phyloP scores from a whole-genome alignment of 495 filamentous ascomycete genomes.

The Neurospora sp. region DNA sequence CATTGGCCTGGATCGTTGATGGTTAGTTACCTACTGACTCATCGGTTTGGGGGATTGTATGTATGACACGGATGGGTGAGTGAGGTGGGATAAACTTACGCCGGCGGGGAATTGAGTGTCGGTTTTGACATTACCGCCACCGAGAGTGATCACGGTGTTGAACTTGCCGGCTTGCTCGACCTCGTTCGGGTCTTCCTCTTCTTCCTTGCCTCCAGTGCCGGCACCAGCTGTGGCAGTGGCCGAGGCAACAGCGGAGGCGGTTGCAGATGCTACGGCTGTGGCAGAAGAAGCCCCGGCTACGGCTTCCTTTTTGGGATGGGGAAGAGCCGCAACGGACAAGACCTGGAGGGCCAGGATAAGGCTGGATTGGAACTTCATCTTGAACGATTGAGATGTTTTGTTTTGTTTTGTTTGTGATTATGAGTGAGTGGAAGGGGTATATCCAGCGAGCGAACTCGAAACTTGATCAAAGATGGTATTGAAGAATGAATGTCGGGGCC shows the following conservation, averaged over 20 bases:
- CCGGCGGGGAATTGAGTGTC: conserved; percentile 20
- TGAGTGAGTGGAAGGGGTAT: neutral
- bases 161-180: conserved; percentile 18
- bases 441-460: neutral
- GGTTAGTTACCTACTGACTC: neutral
- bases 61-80: neutral
- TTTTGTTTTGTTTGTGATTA: neutral
- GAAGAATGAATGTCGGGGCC: neutral
- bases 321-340: conserved; percentile 15
- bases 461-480: neutral
- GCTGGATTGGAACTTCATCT: conserved; percentile 16
- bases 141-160: conserved; percentile 10
- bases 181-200: conserved; percentile 14
- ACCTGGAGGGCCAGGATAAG: conserved; percentile 16
- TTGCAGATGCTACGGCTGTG: neutral
- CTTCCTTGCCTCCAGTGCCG: conserved; percentile 5
- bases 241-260: neutral
- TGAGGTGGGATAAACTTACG: conserved; percentile 6
- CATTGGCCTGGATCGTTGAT: conserved; percentile 13
- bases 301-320: conserved; percentile 3
- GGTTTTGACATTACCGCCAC: conserved; percentile 18
- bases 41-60: neutral
- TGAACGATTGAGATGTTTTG: neutral
- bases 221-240: conserved; percentile 1
- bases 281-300: neutral